phyloP scores from a whole-genome alignment of 768 basidiomycete genomes.

The Phaffia tasmanica region DNA sequence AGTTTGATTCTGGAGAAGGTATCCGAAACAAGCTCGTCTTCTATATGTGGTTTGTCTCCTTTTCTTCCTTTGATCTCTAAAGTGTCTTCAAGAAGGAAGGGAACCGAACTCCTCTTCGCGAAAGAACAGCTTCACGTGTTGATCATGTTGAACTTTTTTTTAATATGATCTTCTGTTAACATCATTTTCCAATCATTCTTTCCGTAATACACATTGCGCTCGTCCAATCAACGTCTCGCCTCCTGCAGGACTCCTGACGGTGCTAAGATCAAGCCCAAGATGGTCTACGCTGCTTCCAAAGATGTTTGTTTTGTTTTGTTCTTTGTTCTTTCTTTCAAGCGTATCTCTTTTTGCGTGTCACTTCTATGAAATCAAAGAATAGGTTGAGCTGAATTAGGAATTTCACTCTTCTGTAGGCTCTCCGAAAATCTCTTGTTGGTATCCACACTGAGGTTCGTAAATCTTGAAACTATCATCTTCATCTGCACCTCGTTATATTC shows the following conservation, averaged over 20 bases:
- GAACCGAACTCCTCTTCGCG: not conserved
- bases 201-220: not conserved
- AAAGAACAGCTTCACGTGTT: not conserved
- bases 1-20: slow-evolving; percentile 61
- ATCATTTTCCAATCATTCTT: not conserved
- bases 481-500: too few relatives aligned
- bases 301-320: slow-evolving; percentile 37
- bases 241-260: slow-evolving; percentile 69
- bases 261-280: slow-evolving; percentile 80
- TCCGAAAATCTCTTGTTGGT: slow-evolving; percentile 62
- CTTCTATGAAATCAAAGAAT: too few relatives aligned
- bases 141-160: not conserved
- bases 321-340: too few relatives aligned
- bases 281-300: slow-evolving; percentile 81
- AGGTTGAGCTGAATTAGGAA: too few relatives aligned
- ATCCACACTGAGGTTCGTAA: slow-evolving; percentile 49
- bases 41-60: slow-evolving; percentile 62
- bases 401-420: slow-evolving; percentile 36
- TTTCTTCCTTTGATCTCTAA: not conserved
- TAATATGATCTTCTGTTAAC: not conserved
- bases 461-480: too few relatives aligned
- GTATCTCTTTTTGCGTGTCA: too few relatives aligned
- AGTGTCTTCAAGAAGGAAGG: not conserved
- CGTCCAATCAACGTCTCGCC: not conserved
- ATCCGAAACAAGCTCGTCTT: slow-evolving; percentile 80